phyloP scores from a whole-genome alignment of 192 early-diverging fungal genomes.

The Backusella macrospora region DNA sequence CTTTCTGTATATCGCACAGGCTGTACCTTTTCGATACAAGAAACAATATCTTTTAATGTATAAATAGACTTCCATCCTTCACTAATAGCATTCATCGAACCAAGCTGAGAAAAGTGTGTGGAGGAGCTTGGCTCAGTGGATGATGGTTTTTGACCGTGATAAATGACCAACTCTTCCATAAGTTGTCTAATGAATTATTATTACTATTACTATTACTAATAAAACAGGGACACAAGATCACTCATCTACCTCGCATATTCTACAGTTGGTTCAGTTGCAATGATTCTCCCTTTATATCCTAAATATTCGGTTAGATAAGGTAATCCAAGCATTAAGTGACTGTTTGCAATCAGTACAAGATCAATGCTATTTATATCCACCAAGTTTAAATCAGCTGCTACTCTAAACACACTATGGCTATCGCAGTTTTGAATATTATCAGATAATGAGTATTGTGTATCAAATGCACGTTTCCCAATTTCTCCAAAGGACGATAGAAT shows the following conservation, averaged over 20 bases:
- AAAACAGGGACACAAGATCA: neutral
- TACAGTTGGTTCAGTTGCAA: conserved; percentile 81
- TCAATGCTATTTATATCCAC: conserved; percentile 73
- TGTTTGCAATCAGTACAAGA: conserved; percentile 75
- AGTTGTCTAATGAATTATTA: conserved; percentile 40
- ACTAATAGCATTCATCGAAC: neutral
- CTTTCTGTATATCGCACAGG: conserved; percentile 60
- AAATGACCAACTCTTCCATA: conserved; percentile 66
- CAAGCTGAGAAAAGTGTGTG: conserved; percentile 19
- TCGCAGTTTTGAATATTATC: conserved; percentile 19
- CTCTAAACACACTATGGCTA: conserved; percentile 32
- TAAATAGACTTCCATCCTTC: conserved; percentile 52
- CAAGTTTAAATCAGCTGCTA: conserved; percentile 50
- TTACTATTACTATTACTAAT: conserved; percentile 5
- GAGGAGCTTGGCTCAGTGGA: neutral
- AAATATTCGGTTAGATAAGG: conserved; percentile 86
- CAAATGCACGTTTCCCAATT: conserved; percentile 18
- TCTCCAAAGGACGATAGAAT: conserved; percentile 17
- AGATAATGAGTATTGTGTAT: conserved; percentile 10
- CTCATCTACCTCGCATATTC: conserved; percentile 65
- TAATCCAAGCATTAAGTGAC: conserved; percentile 72
- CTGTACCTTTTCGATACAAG: conserved; percentile 63
- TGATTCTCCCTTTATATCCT: conserved; percentile 74
- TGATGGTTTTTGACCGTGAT: conserved; percentile 41
- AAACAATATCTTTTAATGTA: conserved; percentile 55